Conservation (phyloP, 1,139 yeast species). For the Diutina rugosa region DNA sequence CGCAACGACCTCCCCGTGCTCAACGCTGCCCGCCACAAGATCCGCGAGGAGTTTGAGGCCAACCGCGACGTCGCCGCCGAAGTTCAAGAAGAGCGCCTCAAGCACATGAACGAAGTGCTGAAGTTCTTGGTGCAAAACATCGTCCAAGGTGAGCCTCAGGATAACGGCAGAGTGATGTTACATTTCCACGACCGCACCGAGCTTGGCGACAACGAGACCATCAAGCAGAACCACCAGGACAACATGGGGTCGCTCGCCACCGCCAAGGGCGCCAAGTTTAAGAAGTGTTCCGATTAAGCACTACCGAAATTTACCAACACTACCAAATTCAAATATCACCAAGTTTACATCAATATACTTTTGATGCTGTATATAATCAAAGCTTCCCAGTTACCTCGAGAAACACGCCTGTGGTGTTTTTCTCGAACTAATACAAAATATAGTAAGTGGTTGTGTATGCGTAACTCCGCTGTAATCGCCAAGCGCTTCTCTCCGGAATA, state of each 20-base stretch:
- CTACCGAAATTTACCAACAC: too few species aligned
- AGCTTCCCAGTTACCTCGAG: too few species aligned
- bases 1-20: conserved; percentile 21
- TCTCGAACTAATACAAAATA: too few species aligned
- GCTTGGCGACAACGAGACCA: conserved; percentile 72
- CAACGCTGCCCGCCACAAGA: conserved; percentile 49
- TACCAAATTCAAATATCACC: too few species aligned
- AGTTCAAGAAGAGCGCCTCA: conserved; percentile 36
- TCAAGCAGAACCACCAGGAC: conserved; percentile 19
- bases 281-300: background rate
- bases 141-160: conserved; percentile 65
- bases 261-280: conserved; percentile 12
- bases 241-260: conserved; percentile 33
- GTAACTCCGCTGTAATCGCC: too few species aligned
- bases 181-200: conserved; percentile 76
- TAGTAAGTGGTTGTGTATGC: too few species aligned
- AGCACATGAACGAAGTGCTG: conserved; percentile 58
- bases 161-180: conserved; percentile 34
- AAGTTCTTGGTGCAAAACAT: conserved; percentile 55
- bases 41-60: conserved; percentile 46
- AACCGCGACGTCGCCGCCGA: conserved; percentile 17
- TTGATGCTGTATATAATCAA: too few species aligned
- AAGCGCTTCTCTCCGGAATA: too few species aligned
- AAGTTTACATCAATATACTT: too few species aligned
- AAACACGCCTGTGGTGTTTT: too few species aligned